Conservation (phyloP, 331 rosid genomes). For the Pyracantha coccinea region DNA sequence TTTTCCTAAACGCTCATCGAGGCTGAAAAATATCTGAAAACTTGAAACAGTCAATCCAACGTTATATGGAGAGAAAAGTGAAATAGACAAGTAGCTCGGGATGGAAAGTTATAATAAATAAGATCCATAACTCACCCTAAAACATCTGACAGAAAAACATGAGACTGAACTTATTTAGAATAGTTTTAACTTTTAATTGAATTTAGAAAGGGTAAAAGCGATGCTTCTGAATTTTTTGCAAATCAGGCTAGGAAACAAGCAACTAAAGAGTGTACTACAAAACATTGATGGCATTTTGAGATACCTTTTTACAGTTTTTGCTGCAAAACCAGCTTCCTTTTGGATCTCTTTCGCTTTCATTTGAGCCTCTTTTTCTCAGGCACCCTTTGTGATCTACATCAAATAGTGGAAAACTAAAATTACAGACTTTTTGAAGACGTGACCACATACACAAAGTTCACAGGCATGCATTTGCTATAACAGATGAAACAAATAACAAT, state of each 20-base stretch:
- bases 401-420: conserved; percentile 18
- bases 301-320: conserved; percentile 57
- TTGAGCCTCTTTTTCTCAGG: conserved; percentile 23
- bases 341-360: conserved; percentile 17
- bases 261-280: background rate
- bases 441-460: background rate
- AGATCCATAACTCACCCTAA: background rate
- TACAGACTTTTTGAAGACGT: conserved; percentile 5
- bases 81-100: background rate
- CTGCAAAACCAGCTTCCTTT: conserved; percentile 57
- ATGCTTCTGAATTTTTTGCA: background rate
- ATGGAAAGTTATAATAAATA: background rate
- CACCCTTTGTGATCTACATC: conserved; percentile 66
- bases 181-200: background rate
- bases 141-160: background rate
- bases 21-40: conserved; percentile 54
- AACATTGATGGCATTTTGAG: background rate
- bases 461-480: background rate
- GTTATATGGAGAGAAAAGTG: background rate
- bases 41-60: background rate
- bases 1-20: conserved; percentile 31
- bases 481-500: background rate
- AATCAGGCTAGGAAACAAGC: background rate
- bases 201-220: background rate
- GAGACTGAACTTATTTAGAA: background rate